Evolutionary conservation across 2,329 filamentous ascomycete genomes (phyloP), one percentile per base, ranked within the genome.

Genomic region (Alternaria brassicicola): DNA sequence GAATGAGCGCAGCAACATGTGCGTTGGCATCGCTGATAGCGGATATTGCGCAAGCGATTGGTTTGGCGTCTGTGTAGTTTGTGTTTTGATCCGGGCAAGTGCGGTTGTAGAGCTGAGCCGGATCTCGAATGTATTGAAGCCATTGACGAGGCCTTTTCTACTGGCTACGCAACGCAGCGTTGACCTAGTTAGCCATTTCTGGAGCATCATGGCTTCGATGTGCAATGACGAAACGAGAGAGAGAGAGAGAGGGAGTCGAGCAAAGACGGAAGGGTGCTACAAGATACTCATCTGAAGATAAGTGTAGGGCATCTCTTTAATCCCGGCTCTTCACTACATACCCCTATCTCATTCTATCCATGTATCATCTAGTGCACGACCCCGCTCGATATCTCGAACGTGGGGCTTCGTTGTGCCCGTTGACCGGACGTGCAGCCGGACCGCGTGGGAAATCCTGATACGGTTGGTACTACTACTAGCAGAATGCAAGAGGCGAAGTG

Each of bases 1-100:
- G 7, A 74, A 63, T 28, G 72, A 74, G 30, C 72, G 62, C 10
- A 74, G 49, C 2, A 74, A 64, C 70, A 73, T 74, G 8, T 53
- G 47, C 6, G 66, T 62, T 17, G 72, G 71, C 69, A 74, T 72
- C 12, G 43, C 57, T n/a, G 71, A 59, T 17, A 74, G 46, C 21
- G 71, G 67, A 39, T 61, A 52, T 36, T 64, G 55, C 6, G 48
- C 31, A 33, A 52, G 50, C 33, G 57, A 50, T 28, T 61, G 59
- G 12, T 59, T 53, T 19, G 64, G 47, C 28, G 25, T 52, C 28
- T 60, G 30, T 61, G 52, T 41, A 12, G 47, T 43, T 8, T 38
- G 36, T 26, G 45, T 46, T 31, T 61, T 65, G 5, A 48, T 51
- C 35, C 54, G 57, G 10, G 66, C 54, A 3, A 65, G 23, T 25